A percentile compares a stretch with the other conserved stretches of the same genome.
These are phyloP conservation scores for Jacaranda mimosifolia DNA, from an alignment of 257 asterid genomes.

Conservation along the genomic window DNA sequence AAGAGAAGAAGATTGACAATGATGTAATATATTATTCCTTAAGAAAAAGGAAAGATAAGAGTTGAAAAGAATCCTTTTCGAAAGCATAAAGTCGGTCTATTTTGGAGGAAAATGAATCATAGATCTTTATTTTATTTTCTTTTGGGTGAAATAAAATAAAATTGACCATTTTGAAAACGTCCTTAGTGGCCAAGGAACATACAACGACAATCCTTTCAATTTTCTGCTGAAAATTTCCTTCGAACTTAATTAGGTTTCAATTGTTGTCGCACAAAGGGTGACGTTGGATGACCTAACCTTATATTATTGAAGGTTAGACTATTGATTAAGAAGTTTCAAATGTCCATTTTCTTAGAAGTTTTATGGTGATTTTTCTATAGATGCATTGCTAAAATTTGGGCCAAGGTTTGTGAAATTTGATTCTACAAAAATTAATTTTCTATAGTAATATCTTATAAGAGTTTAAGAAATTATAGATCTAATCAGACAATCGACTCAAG, in stretches of 20 bases:
- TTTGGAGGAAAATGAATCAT: neutral
- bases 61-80: conserved; percentile 4
- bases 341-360: too few species aligned
- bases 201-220: conserved; percentile 8
- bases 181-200: neutral
- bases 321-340: too few species aligned
- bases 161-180: neutral
- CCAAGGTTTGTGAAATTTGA: too few species aligned
- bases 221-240: neutral
- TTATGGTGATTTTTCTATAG: too few species aligned
- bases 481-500: too few species aligned
- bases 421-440: too few species aligned
- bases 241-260: neutral
- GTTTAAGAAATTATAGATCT: too few species aligned
- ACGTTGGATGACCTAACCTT: neutral
- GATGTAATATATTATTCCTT: conserved; percentile 18
- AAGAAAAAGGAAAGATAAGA: neutral
- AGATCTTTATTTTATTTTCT: neutral
- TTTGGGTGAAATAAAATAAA: neutral
- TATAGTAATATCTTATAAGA: too few species aligned
- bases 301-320: too few species aligned
- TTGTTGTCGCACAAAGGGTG: conserved; percentile 20
- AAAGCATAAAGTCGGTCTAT: conserved; percentile 6
- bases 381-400: too few species aligned
- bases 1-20: neutral